phyloP scores from a whole-genome alignment of 2,329 filamentous ascomycete species.

The Dothistroma pini region DNA sequence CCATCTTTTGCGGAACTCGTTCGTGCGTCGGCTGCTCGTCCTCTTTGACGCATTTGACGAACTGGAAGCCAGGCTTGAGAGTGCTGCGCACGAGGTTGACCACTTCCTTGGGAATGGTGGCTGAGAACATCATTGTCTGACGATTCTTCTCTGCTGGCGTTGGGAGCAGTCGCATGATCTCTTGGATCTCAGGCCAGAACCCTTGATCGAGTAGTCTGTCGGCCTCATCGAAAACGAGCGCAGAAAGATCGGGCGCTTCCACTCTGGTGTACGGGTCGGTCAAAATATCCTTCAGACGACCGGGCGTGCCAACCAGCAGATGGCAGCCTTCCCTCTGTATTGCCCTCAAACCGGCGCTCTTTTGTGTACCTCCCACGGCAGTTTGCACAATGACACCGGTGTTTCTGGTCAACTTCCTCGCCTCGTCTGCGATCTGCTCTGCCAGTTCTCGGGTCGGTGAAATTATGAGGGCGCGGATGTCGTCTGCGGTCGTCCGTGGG shows the following conservation, averaged over 20 bases:
- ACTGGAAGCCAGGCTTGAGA: slow-evolving; percentile 80
- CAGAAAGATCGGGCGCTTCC: slow-evolving; percentile 57
- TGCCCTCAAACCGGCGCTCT: slow-evolving; percentile 61
- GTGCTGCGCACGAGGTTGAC: slow-evolving; percentile 72
- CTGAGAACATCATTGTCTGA: slow-evolving; percentile 93
- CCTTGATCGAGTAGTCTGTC: slow-evolving; percentile 63
- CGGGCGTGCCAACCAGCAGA: slow-evolving; percentile 85
- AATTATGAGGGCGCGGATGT: slow-evolving; percentile 59
- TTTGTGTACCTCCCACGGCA: slow-evolving; percentile 90
- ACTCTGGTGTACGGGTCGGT: slow-evolving; percentile 62
- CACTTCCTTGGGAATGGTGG: slow-evolving; percentile 82
- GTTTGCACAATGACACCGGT: slow-evolving; percentile 68
- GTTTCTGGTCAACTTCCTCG: slow-evolving; percentile 59
- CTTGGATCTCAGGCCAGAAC: slow-evolving; percentile 48
- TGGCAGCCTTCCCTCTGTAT: slow-evolving; percentile 78
- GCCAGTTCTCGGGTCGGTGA: slow-evolving; percentile 62
- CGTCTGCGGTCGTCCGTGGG: slow-evolving; percentile 46
- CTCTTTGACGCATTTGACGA: slow-evolving; percentile 79
- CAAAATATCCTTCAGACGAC: slow-evolving; percentile 78
- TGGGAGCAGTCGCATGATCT: slow-evolving; percentile 56
- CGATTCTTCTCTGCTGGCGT: slow-evolving; percentile 60
- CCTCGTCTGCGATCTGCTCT: slow-evolving; percentile 67
- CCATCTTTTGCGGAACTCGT: slow-evolving; percentile 73
- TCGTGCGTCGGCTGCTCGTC: slow-evolving; percentile 84
- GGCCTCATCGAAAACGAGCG: slow-evolving; percentile 63